Evolutionary conservation across 1,284 basidiomycete species (phyloP), one percentile per base, ranked within the genome.

Genomic region (Xerocomus amazonicus): DNA sequence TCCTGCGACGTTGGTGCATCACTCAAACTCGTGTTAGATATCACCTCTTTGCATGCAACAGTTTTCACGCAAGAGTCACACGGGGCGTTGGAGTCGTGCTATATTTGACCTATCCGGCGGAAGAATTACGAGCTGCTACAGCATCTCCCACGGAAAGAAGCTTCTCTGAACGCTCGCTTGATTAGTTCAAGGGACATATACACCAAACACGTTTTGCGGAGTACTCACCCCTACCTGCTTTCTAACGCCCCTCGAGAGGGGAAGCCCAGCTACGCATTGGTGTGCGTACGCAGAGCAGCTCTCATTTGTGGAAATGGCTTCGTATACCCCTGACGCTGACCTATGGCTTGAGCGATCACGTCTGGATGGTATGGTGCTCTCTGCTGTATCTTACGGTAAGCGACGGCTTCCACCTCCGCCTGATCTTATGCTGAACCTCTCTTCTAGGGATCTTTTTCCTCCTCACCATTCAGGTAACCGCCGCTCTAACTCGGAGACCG

Each of bases 281-380:
- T 23, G 19, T 23, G 4, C 19, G 19, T 23, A 4, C 4, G 19
- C 19, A 23, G 19, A 23, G 19, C 19, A 23, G 19, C 19, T 23
- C 19, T 23, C 19, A 27, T 27, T 28, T n/a, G 3, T 10, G 10
- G 31, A 7, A 16, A 65, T 65, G 60, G 46, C 56, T n/a, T 49
- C 55, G 7, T 50, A 54, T 4, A 57, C 50, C 27, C 53, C 59
- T 0, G 9, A 50, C 6, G 61, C 64, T 7, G 39, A 62, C 28
- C 23, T 65, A 19, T 62, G 59, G 52, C 47, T 67, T 8, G 61
- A 65, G 48, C 43, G 64, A 35, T 67, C 59, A 1, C 62, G 59
- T 38, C 61, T 65, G 2, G 46, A 47, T 38, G 63, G 63, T 7
- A 62, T 66, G 59, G 10, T 52, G 1, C 43, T 65, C 13, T 26